Conservation (phyloP, 345 rosid species). For the Laguncularia racemosa region DNA sequence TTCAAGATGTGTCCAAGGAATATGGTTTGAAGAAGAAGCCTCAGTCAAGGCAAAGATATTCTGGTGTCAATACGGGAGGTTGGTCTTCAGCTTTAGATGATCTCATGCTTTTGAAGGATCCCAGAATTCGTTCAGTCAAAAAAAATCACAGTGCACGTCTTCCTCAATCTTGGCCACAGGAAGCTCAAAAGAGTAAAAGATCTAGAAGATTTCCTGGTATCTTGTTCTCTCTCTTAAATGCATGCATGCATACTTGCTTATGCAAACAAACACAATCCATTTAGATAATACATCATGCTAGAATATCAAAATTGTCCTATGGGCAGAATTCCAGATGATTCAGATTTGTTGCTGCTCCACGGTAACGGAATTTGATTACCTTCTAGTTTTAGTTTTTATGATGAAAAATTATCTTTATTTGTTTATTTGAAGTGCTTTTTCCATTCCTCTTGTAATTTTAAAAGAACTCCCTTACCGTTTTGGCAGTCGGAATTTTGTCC, state of each 20-base stretch:
- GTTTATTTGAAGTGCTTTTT: too few species aligned
- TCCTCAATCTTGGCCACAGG: conserved; percentile 66
- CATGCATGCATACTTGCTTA: not conserved
- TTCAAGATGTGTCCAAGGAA: conserved; percentile 68
- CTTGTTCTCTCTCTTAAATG: not conserved
- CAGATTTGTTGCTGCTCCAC: too few species aligned
- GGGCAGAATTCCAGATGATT: too few species aligned
- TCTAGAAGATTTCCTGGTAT: conserved; percentile 65
- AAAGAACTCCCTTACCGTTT: too few species aligned
- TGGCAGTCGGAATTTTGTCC: too few species aligned
- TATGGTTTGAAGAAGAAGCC: conserved; percentile 49
- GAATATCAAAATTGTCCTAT: too few species aligned
- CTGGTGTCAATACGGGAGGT: conserved; percentile 21
- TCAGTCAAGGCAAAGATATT: conserved; percentile 25
- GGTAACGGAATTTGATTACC: too few species aligned
- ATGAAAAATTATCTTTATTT: too few species aligned
- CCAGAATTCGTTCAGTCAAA: conserved; percentile 55
- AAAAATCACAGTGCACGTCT: conserved; percentile 42
- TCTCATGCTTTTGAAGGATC: conserved; percentile 60
- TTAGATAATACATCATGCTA: too few species aligned
- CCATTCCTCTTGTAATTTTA: too few species aligned
- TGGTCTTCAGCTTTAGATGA: conserved; percentile 54
- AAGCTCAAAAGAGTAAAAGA: conserved; percentile 50
- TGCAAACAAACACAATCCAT: too few species aligned
- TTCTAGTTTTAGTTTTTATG: too few species aligned